Evolutionary conservation across 306 rosid species (phyloP).

Genomic region (Fragaria vesca): DNA sequence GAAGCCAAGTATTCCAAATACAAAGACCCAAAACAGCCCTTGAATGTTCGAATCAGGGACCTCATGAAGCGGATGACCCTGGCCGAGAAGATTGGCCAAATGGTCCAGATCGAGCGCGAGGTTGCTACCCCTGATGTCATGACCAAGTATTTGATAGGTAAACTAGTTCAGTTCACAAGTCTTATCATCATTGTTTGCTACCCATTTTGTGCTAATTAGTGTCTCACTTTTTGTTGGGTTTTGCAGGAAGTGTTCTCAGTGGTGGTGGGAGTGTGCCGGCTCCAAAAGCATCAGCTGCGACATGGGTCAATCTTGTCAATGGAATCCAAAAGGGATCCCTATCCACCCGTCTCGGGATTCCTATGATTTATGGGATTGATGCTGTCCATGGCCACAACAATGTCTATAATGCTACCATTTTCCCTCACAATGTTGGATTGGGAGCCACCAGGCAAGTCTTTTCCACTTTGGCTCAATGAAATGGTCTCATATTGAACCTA

Average conservation of each 20-base stretch:
- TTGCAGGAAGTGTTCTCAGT: conserved; percentile 92
- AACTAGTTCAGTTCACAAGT: background rate
- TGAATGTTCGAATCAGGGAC: conserved; percentile 65
- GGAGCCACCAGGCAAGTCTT: conserved; percentile 88
- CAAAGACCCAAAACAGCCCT: conserved; percentile 66
- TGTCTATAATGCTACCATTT: conserved; percentile 77
- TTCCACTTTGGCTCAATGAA: background rate
- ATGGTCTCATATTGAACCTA: background rate
- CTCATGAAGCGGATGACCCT: conserved; percentile 65
- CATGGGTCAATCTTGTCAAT: conserved; percentile 80
- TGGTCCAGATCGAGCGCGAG: conserved; percentile 78
- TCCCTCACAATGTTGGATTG: conserved; percentile 93
- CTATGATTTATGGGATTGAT: conserved; percentile 96
- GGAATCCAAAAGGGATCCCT: conserved; percentile 71
- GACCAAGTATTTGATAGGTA: conserved; percentile 75
- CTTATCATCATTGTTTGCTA: background rate
- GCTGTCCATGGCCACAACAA: conserved; percentile 97
- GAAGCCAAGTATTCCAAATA: conserved; percentile 58
- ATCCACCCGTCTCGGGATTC: conserved; percentile 87
- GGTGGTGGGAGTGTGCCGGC: conserved; percentile 99
- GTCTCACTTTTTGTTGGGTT: background rate
- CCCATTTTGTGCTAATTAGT: background rate
- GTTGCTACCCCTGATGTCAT: conserved; percentile 66
- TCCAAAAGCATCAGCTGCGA: conserved; percentile 63
- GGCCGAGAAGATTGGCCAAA: conserved; percentile 87